Conservation (phyloP, 805 yeast genomes). For the Trichomonascus vanleenenianus region DNA sequence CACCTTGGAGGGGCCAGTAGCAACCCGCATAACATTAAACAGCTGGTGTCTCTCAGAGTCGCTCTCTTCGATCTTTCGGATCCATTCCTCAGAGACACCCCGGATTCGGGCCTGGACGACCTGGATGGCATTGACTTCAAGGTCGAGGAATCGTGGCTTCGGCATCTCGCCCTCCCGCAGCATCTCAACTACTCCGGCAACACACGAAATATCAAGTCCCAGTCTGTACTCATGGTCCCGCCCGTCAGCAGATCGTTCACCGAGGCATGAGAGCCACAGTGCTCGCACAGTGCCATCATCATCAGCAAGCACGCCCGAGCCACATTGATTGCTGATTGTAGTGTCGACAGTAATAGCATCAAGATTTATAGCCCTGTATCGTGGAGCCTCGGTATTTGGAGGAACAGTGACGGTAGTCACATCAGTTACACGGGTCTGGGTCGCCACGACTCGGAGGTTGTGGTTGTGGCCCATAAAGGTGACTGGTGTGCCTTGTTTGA, state of each 20-base stretch:
- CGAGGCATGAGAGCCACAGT: conserved; percentile 77
- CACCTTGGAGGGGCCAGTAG: conserved; percentile 33
- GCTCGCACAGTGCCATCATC: conserved; percentile 74
- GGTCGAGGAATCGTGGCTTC: conserved; percentile 59
- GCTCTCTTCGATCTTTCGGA: conserved; percentile 53
- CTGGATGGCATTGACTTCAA: conserved; percentile 64
- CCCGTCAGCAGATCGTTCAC: conserved; percentile 51
- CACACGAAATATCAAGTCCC: conserved; percentile 70
- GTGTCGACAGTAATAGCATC: conserved; percentile 74
- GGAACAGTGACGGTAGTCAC: conserved; percentile 70
- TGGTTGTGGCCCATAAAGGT: conserved; percentile 77
- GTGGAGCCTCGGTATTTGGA: conserved; percentile 57
- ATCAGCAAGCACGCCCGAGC: conserved; percentile 72
- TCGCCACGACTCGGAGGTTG: conserved; percentile 58
- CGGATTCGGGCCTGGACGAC: conserved; percentile 70
- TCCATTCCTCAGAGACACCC: conserved; percentile 85
- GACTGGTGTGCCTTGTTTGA: conserved; percentile 59
- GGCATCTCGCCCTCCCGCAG: conserved; percentile 46
- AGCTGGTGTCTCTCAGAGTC: conserved; percentile 64
- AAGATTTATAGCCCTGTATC: conserved; percentile 78
- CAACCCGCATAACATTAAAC: conserved; percentile 60
- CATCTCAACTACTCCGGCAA: conserved; percentile 46
- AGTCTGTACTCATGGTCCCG: conserved; percentile 59
- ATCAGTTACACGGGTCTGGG: conserved; percentile 71
- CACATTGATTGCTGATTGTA: conserved; percentile 61